Conservation (phyloP, 768 basidiomycete species). For the Lyophyllum decastes region DNA sequence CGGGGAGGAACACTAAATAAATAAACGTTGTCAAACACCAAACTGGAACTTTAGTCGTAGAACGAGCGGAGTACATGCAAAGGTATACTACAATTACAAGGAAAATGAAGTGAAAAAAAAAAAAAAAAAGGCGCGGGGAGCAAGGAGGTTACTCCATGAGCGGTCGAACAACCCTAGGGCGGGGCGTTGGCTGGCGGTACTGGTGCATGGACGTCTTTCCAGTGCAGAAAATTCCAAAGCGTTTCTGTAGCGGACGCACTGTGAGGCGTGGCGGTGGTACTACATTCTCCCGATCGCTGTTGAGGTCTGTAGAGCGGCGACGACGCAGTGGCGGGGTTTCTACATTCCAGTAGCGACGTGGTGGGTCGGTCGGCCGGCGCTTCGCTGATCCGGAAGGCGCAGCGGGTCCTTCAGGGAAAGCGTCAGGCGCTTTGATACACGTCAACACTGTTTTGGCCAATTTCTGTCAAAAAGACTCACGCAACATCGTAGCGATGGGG, state of each 20-base stretch:
- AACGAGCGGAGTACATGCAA: too few species aligned
- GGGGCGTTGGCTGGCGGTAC: slow-evolving; percentile 10
- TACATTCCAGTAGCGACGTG: slow-evolving; percentile 16
- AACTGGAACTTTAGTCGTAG: too few species aligned
- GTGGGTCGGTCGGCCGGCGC: not conserved
- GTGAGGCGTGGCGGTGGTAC: slow-evolving; percentile 21
- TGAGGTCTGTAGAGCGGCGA: slow-evolving; percentile 21
- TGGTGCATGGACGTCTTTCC: slow-evolving; percentile 35
- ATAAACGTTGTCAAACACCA: not conserved
- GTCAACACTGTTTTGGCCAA: slow-evolving; percentile 9
- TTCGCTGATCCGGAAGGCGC: not conserved
- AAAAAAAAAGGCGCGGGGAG: not conserved
- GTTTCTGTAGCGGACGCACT: slow-evolving; percentile 27
- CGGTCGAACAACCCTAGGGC: slow-evolving; percentile 6
- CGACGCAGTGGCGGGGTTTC: slow-evolving; percentile 15
- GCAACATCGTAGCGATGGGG: slow-evolving; percentile 33
- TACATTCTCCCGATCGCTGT: slow-evolving; percentile 34
- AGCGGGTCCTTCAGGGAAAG: slow-evolving; percentile 20
- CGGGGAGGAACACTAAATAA: too few species aligned
- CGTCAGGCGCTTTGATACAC: slow-evolving; percentile 37
- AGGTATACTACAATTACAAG: too few species aligned
- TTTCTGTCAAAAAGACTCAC: slow-evolving; percentile 26
- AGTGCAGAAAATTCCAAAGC: slow-evolving; percentile 43
- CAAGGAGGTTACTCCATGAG: slow-evolving; percentile 9
- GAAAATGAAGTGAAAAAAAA: not conserved